A percentile compares a stretch with the other conserved stretches of the same genome.
phyloP scores from a whole-genome alignment of 257 asterid species.

The Salvia hispanica region DNA sequence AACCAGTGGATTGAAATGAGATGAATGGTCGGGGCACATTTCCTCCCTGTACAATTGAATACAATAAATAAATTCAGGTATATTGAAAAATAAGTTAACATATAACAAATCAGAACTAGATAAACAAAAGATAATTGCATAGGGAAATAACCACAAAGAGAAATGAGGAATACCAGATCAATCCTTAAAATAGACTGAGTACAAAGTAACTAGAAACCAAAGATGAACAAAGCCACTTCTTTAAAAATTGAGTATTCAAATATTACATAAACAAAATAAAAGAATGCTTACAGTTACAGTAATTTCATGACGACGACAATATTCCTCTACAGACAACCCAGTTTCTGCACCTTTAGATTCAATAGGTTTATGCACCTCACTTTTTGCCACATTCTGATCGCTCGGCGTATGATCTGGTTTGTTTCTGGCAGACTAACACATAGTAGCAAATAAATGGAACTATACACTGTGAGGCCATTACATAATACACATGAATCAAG shows the following conservation, averaged over 20 bases:
- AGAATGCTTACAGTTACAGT: slow-evolving; percentile 61
- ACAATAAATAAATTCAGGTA: slow-evolving; percentile 25
- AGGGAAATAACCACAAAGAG: not conserved
- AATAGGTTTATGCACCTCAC: slow-evolving; percentile 36
- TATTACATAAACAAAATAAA: not conserved
- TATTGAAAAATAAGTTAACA: slow-evolving; percentile 21
- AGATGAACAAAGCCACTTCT: not conserved
- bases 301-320: slow-evolving; percentile 74
- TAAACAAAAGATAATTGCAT: not conserved
- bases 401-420: slow-evolving; percentile 40
- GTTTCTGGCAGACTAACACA: slow-evolving; percentile 46
- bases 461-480: slow-evolving; percentile 15
- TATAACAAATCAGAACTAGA: slow-evolving; percentile 18
- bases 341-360: slow-evolving; percentile 50
- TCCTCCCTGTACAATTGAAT: slow-evolving; percentile 59
- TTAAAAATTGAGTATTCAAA: no score
- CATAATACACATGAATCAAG: slow-evolving; percentile 14
- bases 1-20: slow-evolving; percentile 70
- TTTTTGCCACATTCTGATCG: slow-evolving; percentile 34
- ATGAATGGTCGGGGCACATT: slow-evolving; percentile 73
- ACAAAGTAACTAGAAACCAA: not conserved
- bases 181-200: not conserved
- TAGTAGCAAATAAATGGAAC: slow-evolving; percentile 14
- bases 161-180: not conserved
- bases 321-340: slow-evolving; percentile 61